phyloP scores from a whole-genome alignment of 768 basidiomycete genomes.

The Xerocomus spinulosus region DNA sequence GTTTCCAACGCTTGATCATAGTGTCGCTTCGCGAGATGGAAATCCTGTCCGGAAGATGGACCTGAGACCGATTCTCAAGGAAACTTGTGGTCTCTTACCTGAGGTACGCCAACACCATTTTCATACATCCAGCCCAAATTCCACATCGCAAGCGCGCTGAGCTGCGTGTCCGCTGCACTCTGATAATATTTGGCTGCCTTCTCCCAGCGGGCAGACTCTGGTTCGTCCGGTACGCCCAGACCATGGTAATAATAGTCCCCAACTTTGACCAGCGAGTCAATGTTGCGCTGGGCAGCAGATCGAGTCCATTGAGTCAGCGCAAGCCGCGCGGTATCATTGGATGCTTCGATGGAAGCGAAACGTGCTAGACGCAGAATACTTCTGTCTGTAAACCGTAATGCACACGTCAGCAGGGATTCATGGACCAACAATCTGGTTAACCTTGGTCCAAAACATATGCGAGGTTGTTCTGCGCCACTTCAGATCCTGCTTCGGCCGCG shows the following conservation, averaged over 20 bases:
- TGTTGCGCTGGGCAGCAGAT: slow-evolving; percentile 87
- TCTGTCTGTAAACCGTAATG: slow-evolving; percentile 46
- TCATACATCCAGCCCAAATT: slow-evolving; percentile 99
- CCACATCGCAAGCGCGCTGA: slow-evolving; percentile 96
- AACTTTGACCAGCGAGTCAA: slow-evolving; percentile 97
- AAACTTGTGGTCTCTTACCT: slow-evolving; percentile 42
- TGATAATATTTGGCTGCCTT: slow-evolving; percentile 94
- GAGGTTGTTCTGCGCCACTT: slow-evolving; percentile 92
- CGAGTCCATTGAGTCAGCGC: slow-evolving; percentile 94
- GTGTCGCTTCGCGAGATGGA: slow-evolving; percentile 92
- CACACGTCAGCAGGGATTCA: slow-evolving; percentile 23
- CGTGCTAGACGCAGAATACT: slow-evolving; percentile 64
- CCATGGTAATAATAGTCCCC: slow-evolving; percentile 97
- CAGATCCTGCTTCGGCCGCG: slow-evolving; percentile 87
- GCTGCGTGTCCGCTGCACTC: slow-evolving; percentile 86
- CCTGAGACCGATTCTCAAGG: not conserved
- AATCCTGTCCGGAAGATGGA: slow-evolving; percentile 55
- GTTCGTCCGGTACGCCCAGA: slow-evolving; percentile 69
- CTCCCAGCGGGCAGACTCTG: slow-evolving; percentile 64
- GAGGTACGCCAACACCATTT: slow-evolving; percentile 86
- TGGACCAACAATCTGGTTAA: slow-evolving; percentile 33
- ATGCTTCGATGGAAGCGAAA: slow-evolving; percentile 66
- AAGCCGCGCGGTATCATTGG: slow-evolving; percentile 75
- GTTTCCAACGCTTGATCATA: slow-evolving; percentile 89
- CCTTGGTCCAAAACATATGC: slow-evolving; percentile 92